phyloP scores from a whole-genome alignment of 495 filamentous ascomycete genomes.

The Extremus antarcticus region DNA sequence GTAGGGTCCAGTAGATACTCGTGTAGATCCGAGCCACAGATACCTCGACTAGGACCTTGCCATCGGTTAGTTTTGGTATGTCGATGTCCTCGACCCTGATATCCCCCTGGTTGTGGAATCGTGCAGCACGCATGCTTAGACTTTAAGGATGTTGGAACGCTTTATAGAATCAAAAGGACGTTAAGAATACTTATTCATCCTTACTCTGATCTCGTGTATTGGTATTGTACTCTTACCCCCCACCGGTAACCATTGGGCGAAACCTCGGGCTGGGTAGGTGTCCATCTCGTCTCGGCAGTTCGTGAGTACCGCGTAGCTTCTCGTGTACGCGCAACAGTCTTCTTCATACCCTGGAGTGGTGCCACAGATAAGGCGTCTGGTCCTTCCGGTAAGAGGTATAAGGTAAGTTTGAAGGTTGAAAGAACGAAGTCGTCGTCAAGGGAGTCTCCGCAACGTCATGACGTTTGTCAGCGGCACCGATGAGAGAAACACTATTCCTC shows the following conservation, averaged over 20 bases:
- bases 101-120: slow-evolving; percentile 9
- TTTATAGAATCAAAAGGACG: too few relatives aligned
- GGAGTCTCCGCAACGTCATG: background rate
- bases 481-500: too few relatives aligned
- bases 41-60: slow-evolving; percentile 13
- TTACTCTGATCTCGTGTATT: background rate
- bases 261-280: background rate
- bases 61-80: background rate
- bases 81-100: slow-evolving; percentile 11
- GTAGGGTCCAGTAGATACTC: slow-evolving; percentile 17
- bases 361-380: too few relatives aligned
- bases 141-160: background rate
- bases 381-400: background rate
- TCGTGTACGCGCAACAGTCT: too few relatives aligned
- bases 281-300: background rate
- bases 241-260: background rate
- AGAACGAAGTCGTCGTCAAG: background rate
- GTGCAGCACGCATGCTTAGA: slow-evolving; percentile 9
- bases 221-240: background rate
- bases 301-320: too few relatives aligned
- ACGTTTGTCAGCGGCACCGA: background rate
- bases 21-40: slow-evolving; percentile 21
- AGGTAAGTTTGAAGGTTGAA: background rate
- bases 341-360: too few relatives aligned
- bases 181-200: too few relatives aligned